Evolutionary conservation across 345 rosid species (phyloP).

Genomic region (Syzygium aqueum): DNA sequence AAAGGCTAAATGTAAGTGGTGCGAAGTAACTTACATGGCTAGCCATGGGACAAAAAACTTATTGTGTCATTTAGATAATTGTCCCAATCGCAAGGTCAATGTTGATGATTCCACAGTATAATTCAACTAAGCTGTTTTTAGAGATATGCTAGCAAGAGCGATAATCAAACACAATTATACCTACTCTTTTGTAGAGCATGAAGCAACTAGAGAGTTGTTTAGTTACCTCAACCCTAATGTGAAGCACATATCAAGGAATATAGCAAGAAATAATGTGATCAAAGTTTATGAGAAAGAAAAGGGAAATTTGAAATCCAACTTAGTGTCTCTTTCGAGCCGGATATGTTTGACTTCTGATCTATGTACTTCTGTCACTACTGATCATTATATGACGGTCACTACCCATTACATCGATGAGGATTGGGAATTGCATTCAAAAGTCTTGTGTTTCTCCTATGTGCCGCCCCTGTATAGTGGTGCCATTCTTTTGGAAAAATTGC

Average conservation of each 20-base stretch:
- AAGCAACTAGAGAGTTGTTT: not conserved
- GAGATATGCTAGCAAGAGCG: not conserved
- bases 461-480: not conserved
- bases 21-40: not conserved
- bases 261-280: not conserved
- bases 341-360: not conserved
- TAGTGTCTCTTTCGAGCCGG: not conserved
- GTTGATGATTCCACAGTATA: not conserved
- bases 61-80: not conserved
- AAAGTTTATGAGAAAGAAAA: not conserved
- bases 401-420: not conserved
- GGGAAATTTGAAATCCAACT: not conserved
- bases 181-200: not conserved
- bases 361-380: not conserved
- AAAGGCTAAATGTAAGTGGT: not conserved
- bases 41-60: not conserved
- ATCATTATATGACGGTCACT: not conserved
- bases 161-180: not conserved
- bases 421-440: not conserved
- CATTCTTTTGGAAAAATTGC: not conserved
- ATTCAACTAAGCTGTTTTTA: not conserved
- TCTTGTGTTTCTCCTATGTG: not conserved
- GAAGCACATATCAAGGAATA: not conserved
- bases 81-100: not conserved
- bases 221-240: not conserved